Base-by-base conservation (phyloP, 805 yeast genomes). In the Metschnikowia proteae region DNA sequence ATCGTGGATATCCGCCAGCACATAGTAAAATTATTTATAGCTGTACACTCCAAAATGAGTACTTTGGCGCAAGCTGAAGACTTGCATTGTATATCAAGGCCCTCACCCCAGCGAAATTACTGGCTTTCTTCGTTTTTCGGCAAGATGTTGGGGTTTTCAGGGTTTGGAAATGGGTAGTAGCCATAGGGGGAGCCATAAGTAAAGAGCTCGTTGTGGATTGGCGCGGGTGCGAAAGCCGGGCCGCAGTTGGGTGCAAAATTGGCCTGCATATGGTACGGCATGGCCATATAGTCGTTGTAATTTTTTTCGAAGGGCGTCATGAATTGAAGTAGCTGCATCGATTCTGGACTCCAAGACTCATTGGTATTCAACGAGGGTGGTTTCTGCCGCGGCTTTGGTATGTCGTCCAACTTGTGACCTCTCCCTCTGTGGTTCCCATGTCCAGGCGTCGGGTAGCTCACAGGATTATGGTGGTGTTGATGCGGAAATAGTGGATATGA, bases 231-330 rank as follows among this genome's bases (percentile, higher is more conserved):
- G 32, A 42, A 42, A 26, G 45, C 26, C 29, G 43, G 41, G 8
- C n/a, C 43, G 23, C 43, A 30, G 26, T 30, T 32, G 45, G 45
- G 38, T 28, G 45, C 45, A 33, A 42, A 33, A 33, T 25, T 27
- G 30, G 38, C 32, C 45, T 42, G 45, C 45, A 42, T 27, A 10
- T 25, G 38, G 26, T 26, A 42, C 29, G 45, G 32, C 32, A 32
- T 26, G 26, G 38, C 26, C 32, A 42, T 26, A 17, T 42, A 33
- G 13, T 33, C 32, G 31, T 42, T 40, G 35, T 40, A 40, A n/a
- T 40, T 30, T 3, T 40, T 31, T 3, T 40, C 36, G n/a, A 23
- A 30, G 3, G 36, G 43, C 3, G 43, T 8, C 36, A 30, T 31
- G 28, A 10, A 10, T 13, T 27, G 41, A 28, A 32, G 31, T 9